Conservation (phyloP, 768 basidiomycete genomes). For the Kwoniella shandongensis region DNA sequence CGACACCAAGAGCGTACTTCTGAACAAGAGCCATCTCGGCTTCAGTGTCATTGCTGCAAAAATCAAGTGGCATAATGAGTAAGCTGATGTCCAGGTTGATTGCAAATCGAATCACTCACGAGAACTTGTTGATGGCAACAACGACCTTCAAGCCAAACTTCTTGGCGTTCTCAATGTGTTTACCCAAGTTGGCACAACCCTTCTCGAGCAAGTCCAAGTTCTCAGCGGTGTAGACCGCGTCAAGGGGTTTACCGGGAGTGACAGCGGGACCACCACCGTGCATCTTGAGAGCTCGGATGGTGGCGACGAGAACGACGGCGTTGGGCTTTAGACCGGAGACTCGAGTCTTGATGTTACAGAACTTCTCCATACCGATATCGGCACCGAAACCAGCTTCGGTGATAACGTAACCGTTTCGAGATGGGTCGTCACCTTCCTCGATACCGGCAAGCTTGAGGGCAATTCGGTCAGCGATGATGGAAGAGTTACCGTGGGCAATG, state of each 20-base stretch:
- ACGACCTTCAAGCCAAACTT: conserved; percentile 97
- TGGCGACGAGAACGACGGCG: conserved; percentile 93
- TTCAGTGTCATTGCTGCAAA: conserved; percentile 73
- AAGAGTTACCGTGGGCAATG: conserved; percentile 96
- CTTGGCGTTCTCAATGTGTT: conserved; percentile 89
- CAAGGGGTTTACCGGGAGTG: conserved; percentile 88
- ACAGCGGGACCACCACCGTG: conserved; percentile 98
- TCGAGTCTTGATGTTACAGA: conserved; percentile 99
- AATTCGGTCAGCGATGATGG: conserved; percentile 94
- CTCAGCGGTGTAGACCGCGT: conserved; percentile 91
- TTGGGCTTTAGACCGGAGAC: conserved; percentile 89
- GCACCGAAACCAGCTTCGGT: conserved; percentile 99
- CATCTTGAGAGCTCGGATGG: conserved; percentile 97
- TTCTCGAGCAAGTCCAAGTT: conserved; percentile 83
- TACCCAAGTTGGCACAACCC: conserved; percentile 87
- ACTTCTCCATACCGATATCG: conserved; percentile 82
- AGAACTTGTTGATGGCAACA: conserved; percentile 91
- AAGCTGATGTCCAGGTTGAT: too few species aligned
- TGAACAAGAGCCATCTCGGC: conserved; percentile 86
- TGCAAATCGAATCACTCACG: conserved; percentile 68
- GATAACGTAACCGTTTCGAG: conserved; percentile 87
- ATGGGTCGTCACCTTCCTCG: conserved; percentile 80
- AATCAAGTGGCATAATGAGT: background rate
- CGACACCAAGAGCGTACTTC: conserved; percentile 73
- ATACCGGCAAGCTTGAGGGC: conserved; percentile 95